phyloP scores from a whole-genome alignment of 148 eudicot species.

The Silene conica region DNA sequence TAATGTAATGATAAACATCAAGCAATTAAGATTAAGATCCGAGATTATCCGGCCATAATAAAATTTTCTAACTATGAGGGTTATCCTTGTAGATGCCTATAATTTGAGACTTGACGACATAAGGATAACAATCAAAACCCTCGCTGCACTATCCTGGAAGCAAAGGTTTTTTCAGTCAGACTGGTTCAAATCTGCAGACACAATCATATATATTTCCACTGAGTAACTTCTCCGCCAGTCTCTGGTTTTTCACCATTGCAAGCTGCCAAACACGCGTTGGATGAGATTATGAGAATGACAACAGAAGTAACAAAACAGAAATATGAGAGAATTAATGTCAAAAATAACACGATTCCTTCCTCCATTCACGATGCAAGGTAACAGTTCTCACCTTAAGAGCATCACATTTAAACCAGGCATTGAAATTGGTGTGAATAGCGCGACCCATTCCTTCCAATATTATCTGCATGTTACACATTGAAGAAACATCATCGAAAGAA shows the following conservation, averaged over 20 bases:
- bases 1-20: neutral
- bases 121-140: neutral
- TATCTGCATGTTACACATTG: constrained; percentile 43
- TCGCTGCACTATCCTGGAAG: neutral
- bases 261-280: constrained; percentile 44
- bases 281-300: neutral
- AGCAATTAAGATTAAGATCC: neutral
- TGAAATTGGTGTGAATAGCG: constrained; percentile 84
- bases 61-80: neutral
- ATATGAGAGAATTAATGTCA: neutral
- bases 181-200: constrained; percentile 86
- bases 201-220: constrained; percentile 88
- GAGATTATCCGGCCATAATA: neutral
- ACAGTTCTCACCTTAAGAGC: constrained; percentile 68
- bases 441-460: constrained; percentile 99
- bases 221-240: constrained; percentile 85
- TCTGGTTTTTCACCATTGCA: constrained; percentile 99
- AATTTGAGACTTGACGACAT: neutral
- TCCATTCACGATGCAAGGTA: neutral
- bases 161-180: constrained; percentile 16
- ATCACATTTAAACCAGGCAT: constrained; percentile 80
- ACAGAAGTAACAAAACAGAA: neutral
- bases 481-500: neutral
- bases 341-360: neutral
- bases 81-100: neutral